Evolutionary conservation across 345 rosid genomes (phyloP).

Genomic region (Eucalyptus dawsonii): DNA sequence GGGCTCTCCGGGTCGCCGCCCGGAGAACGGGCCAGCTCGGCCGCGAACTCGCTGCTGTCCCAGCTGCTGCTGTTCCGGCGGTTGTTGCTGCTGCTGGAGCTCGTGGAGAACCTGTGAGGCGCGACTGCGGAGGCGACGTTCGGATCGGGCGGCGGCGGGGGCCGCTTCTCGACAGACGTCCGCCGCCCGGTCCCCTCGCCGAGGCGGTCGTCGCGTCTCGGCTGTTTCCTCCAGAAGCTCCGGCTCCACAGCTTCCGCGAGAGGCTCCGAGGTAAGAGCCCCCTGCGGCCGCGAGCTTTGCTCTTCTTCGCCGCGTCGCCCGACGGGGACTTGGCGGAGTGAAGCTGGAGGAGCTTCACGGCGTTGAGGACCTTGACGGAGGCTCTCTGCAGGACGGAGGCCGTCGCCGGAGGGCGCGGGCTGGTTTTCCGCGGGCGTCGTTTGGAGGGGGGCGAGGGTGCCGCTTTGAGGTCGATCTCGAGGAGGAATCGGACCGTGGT

Average conservation of each 20-base stretch:
- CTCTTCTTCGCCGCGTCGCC: not conserved
- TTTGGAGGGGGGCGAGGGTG: not conserved
- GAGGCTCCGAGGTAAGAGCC: constrained; percentile 24
- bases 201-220: not conserved
- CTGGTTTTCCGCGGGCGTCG: constrained; percentile 8
- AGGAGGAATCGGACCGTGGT: constrained; percentile 53
- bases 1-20: constrained; percentile 18
- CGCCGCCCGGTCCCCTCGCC: constrained; percentile 27
- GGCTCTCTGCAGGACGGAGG: constrained; percentile 50
- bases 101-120: not conserved
- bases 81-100: constrained; percentile 10
- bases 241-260: constrained; percentile 35
- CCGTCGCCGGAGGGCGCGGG: constrained; percentile 20
- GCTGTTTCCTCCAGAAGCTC: constrained; percentile 36
- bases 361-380: constrained; percentile 49
- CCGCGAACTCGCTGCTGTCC: constrained; percentile 32
- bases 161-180: constrained; percentile 28
- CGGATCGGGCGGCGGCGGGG: constrained; percentile 21
- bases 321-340: constrained; percentile 18
- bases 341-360: constrained; percentile 45
- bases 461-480: constrained; percentile 43
- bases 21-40: constrained; percentile 10
- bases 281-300: not conserved
- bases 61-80: constrained; percentile 8
- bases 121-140: not conserved